Percentiles rank a stretch among this genome's conserved stretches.
Evolutionary conservation across 2,329 filamentous ascomycete genomes (phyloP).

Genomic region (Ophiosphaerella narmari): DNA sequence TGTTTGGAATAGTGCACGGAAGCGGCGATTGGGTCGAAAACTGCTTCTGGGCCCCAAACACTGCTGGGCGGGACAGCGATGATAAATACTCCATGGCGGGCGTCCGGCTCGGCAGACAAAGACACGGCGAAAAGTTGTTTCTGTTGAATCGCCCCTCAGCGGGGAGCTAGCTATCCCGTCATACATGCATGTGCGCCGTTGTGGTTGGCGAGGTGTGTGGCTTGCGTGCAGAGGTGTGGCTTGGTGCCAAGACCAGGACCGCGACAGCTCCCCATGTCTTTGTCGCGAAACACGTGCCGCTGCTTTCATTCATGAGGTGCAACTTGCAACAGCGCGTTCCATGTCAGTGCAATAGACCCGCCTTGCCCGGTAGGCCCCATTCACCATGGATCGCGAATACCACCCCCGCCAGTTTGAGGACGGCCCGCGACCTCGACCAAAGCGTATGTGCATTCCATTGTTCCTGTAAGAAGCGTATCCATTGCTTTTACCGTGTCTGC

Average conservation of each 20-base stretch:
- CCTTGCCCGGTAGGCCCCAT: constrained; percentile 5
- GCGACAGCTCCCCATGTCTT: too few species aligned
- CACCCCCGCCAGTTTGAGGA: constrained; percentile 42
- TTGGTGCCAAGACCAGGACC: background rate
- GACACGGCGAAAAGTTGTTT: constrained; percentile 14
- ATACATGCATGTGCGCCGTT: constrained; percentile 7
- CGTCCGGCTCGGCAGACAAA: constrained; percentile 8
- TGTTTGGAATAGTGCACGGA: constrained; percentile 13
- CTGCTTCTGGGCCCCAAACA: constrained; percentile 22
- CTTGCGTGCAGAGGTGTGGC: constrained; percentile 4
- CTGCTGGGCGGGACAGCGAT: constrained; percentile 8
- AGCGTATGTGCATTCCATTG: constrained; percentile 34
- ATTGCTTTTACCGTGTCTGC: too few species aligned
- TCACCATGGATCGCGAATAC: constrained; percentile 44
- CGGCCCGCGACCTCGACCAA: constrained; percentile 39
- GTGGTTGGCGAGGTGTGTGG: constrained; percentile 11
- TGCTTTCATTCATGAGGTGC: background rate
- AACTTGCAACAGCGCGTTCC: constrained; percentile 1
- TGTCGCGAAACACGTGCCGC: background rate
- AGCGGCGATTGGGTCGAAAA: constrained; percentile 21
- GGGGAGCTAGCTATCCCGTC: constrained; percentile 19
- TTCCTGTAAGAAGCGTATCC: background rate
- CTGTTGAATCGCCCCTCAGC: constrained; percentile 24
- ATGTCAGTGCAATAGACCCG: constrained; percentile 6
- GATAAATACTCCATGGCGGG: constrained; percentile 14